Conservation (phyloP, 2,329 filamentous ascomycete genomes). For the Penicillium sp. region DNA sequence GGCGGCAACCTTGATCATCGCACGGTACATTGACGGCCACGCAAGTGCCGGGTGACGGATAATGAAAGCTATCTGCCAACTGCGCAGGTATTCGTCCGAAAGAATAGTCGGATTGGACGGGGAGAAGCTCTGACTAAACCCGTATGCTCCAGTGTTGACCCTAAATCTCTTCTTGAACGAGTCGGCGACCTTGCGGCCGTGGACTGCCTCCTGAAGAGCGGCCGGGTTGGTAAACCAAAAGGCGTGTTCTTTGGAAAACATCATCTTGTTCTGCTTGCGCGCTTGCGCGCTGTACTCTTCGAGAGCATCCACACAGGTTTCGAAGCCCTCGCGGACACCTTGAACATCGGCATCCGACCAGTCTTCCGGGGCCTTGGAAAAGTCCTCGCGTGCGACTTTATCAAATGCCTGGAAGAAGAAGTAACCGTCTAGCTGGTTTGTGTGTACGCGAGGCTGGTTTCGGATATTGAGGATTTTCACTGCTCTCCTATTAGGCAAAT, state of each 20-base stretch:
- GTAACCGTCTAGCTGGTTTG: conserved; percentile 15
- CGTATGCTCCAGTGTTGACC: conserved; percentile 15
- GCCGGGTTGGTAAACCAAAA: conserved; percentile 26
- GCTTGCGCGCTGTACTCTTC: conserved; percentile 24
- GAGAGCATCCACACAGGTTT: conserved; percentile 26
- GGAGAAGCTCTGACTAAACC: conserved; percentile 21
- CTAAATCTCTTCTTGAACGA: conserved; percentile 12
- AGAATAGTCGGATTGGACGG: conserved; percentile 32
- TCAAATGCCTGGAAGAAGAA: conserved; percentile 16
- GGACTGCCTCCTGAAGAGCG: conserved; percentile 13
- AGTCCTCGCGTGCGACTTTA: conserved; percentile 5
- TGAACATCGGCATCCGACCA: conserved; percentile 28
- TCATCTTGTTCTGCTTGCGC: conserved; percentile 22
- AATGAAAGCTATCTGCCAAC: conserved; percentile 33
- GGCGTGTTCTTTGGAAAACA: conserved; percentile 39
- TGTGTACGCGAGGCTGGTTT: conserved; percentile 15
- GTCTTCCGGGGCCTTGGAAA: conserved; percentile 18
- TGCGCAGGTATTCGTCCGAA: conserved; percentile 34
- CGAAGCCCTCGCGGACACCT: conserved; percentile 22
- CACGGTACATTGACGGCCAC: conserved; percentile 39
- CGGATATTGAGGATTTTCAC: conserved; percentile 16
- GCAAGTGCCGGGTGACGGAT: conserved; percentile 41
- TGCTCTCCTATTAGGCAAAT: neutral
- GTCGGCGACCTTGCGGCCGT: conserved; percentile 5
- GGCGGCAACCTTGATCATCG: conserved; percentile 19